These are phyloP conservation scores for Vachellia pachyceras DNA, from an alignment of 306 rosid genomes.

Conservation along the genomic window DNA sequence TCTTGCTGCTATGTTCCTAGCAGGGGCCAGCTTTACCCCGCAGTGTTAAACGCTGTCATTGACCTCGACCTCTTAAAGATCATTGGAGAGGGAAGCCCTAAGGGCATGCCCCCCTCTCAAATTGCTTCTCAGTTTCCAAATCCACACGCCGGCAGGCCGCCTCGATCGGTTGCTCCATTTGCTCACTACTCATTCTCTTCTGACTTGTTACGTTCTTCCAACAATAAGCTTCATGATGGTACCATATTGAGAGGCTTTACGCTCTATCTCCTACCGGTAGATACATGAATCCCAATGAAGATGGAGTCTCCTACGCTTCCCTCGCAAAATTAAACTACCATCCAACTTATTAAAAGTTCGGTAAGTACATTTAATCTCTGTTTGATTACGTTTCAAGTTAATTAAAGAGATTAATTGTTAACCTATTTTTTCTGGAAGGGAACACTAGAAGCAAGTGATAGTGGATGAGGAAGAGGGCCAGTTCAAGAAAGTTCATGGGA, in stretches of 20 bases:
- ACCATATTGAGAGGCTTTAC: not conserved
- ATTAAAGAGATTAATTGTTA: too few relatives aligned
- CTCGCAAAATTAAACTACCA: not conserved
- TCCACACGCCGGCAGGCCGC: slow-evolving; percentile 6
- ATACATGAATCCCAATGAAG: not conserved
- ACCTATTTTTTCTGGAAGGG: too few relatives aligned
- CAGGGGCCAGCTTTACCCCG: slow-evolving; percentile 30
- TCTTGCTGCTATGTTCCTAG: slow-evolving; percentile 29
- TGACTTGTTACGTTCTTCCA: slow-evolving; percentile 16
- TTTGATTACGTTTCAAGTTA: too few relatives aligned
- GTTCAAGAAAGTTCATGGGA: too few relatives aligned
- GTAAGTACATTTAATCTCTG: not conserved
- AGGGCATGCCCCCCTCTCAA: slow-evolving; percentile 22
- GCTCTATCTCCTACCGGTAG: not conserved
- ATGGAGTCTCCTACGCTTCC: not conserved
- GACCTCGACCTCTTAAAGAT: slow-evolving; percentile 43
- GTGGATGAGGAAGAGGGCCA: too few relatives aligned
- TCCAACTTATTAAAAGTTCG: not conserved
- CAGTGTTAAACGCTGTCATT: slow-evolving; percentile 43
- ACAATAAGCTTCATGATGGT: not conserved
- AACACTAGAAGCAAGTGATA: too few relatives aligned
- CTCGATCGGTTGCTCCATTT: slow-evolving; percentile 35
- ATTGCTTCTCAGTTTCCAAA: slow-evolving; percentile 31
- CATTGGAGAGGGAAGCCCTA: slow-evolving; percentile 27
- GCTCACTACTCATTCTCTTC: slow-evolving; percentile 30